A percentile compares a stretch with the other conserved stretches of the same genome.
These are phyloP conservation scores for Penicillium glabrum DNA, from an alignment of 2,329 filamentous ascomycete species.

Conservation along the genomic window DNA sequence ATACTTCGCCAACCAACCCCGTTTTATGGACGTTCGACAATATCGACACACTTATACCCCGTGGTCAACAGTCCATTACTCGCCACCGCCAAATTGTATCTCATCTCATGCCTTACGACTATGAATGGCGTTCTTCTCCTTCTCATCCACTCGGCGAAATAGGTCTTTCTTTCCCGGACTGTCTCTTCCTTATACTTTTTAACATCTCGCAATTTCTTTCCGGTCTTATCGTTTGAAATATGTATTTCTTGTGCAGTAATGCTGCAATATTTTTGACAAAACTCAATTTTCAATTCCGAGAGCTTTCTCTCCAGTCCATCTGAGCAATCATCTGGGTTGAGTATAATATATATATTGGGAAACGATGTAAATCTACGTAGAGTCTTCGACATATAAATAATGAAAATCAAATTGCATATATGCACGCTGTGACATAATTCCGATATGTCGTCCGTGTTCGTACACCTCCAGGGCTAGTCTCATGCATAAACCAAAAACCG, in stretches of 20 bases:
- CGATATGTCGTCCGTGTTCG: background rate
- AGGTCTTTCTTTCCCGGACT: conserved; percentile 6
- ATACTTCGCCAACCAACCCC: background rate
- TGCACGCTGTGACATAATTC: background rate
- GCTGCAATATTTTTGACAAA: background rate
- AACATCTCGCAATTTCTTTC: conserved; percentile 8
- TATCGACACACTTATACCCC: conserved; percentile 9
- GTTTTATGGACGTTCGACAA: conserved; percentile 1
- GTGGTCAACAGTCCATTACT: conserved; percentile 8
- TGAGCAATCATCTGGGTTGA: background rate
- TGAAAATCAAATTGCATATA: too few relatives aligned
- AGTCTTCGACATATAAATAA: background rate
- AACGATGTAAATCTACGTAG: background rate
- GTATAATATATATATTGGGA: background rate
- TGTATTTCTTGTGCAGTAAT: background rate
- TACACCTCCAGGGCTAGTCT: background rate
- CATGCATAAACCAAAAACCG: conserved; percentile 7
- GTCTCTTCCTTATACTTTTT: conserved; percentile 6
- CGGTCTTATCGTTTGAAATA: conserved; percentile 11
- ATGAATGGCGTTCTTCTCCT: conserved; percentile 20
- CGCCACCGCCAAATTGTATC: conserved; percentile 15
- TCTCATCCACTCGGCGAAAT: conserved; percentile 12
- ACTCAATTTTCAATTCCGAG: background rate
- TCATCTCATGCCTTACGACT: conserved; percentile 26
- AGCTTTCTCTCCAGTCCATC: background rate